These are phyloP conservation scores for Umbelopsis sp. DNA, from an alignment of 192 early-diverging fungal species.

Conservation along the genomic window DNA sequence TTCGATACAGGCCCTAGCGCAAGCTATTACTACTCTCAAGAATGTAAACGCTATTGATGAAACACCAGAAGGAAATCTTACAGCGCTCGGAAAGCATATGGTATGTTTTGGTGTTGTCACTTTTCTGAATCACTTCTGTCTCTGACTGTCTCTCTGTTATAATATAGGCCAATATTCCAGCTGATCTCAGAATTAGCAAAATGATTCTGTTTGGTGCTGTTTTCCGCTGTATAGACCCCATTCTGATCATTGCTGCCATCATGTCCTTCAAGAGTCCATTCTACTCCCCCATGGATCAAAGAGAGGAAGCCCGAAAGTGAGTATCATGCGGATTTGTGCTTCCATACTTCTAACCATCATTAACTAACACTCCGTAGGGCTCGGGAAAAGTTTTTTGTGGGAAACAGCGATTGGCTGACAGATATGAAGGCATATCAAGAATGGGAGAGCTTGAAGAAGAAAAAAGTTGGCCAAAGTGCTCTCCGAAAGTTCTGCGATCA, in stretches of 20 bases:
- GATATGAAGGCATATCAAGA: slow-evolving; percentile 56
- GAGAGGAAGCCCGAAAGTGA: slow-evolving; percentile 56
- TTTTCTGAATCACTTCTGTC: not conserved
- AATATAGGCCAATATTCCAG: slow-evolving; percentile 61
- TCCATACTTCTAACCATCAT: not conserved
- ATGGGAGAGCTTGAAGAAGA: slow-evolving; percentile 37
- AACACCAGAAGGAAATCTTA: slow-evolving; percentile 49
- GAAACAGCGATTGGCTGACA: slow-evolving; percentile 70
- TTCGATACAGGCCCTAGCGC: slow-evolving; percentile 48
- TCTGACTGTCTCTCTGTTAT: not conserved
- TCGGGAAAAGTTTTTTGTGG: slow-evolving; percentile 41
- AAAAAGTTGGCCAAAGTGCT: slow-evolving; percentile 28
- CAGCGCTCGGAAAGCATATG: slow-evolving; percentile 71
- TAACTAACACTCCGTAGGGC: slow-evolving; percentile 27
- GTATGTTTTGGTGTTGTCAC: slow-evolving; percentile 1
- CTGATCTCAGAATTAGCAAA: slow-evolving; percentile 79
- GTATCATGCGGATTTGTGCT: not conserved
- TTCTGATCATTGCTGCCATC: slow-evolving; percentile 67
- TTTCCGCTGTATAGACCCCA: slow-evolving; percentile 72
- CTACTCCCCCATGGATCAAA: slow-evolving; percentile 45
- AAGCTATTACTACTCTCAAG: slow-evolving; percentile 60
- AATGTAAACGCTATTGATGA: slow-evolving; percentile 59
- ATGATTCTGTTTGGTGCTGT: slow-evolving; percentile 75
- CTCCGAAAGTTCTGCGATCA: slow-evolving; percentile 41
- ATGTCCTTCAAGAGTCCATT: slow-evolving; percentile 63